Evolutionary conservation across 208 protist species (phyloP), one percentile per base, ranked within the genome.

Genomic region (Leishmania martiniquensis): DNA sequence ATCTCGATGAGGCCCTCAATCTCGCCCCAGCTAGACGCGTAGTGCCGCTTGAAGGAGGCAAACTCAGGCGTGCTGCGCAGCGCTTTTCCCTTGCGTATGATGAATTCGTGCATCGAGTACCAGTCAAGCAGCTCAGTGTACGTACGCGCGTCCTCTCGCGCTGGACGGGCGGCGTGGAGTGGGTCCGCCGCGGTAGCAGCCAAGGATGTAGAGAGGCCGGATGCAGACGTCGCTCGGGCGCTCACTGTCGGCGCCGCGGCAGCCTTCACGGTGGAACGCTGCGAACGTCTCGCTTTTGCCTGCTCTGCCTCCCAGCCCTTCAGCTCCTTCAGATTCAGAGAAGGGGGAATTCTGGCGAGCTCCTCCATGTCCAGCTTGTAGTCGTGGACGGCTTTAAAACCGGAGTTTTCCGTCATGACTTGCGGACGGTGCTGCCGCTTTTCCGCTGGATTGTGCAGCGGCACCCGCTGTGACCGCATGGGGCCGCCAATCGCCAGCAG

Each of bases 101-200:
- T 96, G 66, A 98, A 97, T 86, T 98, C 94, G 83, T 98, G 94
- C 93, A 98, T 96, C n/a, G 94, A 98, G 80, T 98, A 98, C 44
- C 96, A 76, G 75, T 98, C 96, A 7, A 98, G 89, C 52, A 98
- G 89, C 77, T 98, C 92, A 22, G 91, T 87, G 87, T 98, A 98
- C 12, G 93, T 98, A 32, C 94, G 89, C 4, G 93, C 78, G 72
- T 96, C 91, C 5, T 98, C 90, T 20, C 91, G 82, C 2, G 10
- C 15, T 12, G 74, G 29, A 51, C 66, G n/a, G 13, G 66, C 44
- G 51, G 29, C 66, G 22, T 20, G 20, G 49, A 6, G 13, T 5
- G 5, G n/a, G 59, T 68, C 25, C 0, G 37, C 54, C 0, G 44
- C 45, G 0, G 47, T 57, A 5, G 47, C 52, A n/a, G 54, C 45